A percentile compares a stretch with the other conserved stretches of the same genome.
Conservation (phyloP, 2,329 filamentous ascomycete genomes). For the Fusarium sp. region DNA sequence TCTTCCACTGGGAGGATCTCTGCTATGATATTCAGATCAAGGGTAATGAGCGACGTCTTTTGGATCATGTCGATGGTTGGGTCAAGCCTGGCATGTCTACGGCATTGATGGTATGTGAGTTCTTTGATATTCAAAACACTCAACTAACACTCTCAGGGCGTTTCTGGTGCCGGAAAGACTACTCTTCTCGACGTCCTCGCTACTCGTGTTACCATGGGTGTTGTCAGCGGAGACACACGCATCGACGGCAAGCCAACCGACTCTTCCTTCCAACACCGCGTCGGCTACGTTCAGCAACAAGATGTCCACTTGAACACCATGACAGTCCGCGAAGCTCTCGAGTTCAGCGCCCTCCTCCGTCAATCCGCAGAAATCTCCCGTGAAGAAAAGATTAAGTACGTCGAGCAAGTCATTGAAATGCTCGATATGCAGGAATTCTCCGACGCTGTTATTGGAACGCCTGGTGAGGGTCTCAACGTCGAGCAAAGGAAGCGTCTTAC, state of each 20-base stretch:
- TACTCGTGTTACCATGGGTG: conserved; percentile 78
- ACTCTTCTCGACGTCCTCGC: conserved; percentile 80
- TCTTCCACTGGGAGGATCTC: conserved; percentile 78
- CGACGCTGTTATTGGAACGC: conserved; percentile 66
- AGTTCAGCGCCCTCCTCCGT: conserved; percentile 75
- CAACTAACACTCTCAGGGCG: conserved; percentile 55
- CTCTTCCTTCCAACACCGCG: conserved; percentile 73
- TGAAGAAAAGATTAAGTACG: conserved; percentile 43
- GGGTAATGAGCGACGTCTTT: conserved; percentile 69
- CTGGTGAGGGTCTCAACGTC: conserved; percentile 65
- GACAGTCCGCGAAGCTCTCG: conserved; percentile 64
- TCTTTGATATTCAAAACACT: not conserved
- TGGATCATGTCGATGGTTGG: conserved; percentile 81
- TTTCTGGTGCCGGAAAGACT: conserved; percentile 80
- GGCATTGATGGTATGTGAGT: conserved; percentile 52
- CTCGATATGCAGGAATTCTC: conserved; percentile 70
- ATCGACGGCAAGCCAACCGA: conserved; percentile 75
- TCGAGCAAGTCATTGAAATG: conserved; percentile 47
- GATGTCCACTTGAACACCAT: conserved; percentile 77
- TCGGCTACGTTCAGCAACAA: conserved; percentile 79
- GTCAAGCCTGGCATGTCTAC: conserved; percentile 81
- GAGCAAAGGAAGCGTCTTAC: conserved; percentile 70
- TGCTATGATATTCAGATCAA: conserved; percentile 75
- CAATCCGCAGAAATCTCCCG: conserved; percentile 68
- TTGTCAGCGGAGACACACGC: conserved; percentile 77